Evolutionary conservation across 2,329 filamentous ascomycete species (phyloP), one percentile per base, ranked within the genome.

Genomic region (Pestalotiopsis sp.): DNA sequence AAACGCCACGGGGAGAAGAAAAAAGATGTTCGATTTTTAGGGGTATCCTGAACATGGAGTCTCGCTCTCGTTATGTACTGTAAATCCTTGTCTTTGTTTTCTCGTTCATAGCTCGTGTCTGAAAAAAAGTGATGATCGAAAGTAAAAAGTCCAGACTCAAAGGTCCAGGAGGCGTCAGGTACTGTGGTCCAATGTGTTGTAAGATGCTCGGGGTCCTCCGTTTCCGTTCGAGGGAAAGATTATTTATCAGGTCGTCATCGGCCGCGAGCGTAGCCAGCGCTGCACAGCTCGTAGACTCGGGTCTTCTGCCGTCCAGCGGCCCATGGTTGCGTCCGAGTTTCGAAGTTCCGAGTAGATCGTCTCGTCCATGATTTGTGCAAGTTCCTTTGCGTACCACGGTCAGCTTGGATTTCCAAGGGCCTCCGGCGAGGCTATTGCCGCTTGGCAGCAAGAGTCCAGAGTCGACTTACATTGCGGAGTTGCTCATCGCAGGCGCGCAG

Each of bases 241-340:
- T 44, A 63, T 63, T 73, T 44, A 63, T 63, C 72, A 78, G 39
- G 62, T 68, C 24, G 70, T 76, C 56, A 73, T 74, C 26, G 77
- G 78, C 65, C 81, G 79, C 66, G 81, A 81, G 67, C 84, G 82
- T 65, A 90, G 77, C 88, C 88, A 91, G 76, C 86, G 84, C 75
- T 86, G 83, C 68, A 90, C 84, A 62, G 83, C 80, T 66, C 85
- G 81, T 65, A 89, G 78, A 71, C 84, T 86, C 2, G 88, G 88
- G 74, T 91, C 88, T 74, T 91, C 88, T 70, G 79, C 82, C 72
- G 84, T 88, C 88, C 88, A 91, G 79, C 88, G 86, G 74, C 86
- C 86, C 78, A 86, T 83, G 66, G 77, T 74, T 30, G 84, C 78
- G 74, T 91, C 88, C 22, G 84, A 84, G 44, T 79, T 75, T 69